Evolutionary conservation across 2,329 filamentous ascomycete species (phyloP).

Genomic region (Fusarium buharicum): DNA sequence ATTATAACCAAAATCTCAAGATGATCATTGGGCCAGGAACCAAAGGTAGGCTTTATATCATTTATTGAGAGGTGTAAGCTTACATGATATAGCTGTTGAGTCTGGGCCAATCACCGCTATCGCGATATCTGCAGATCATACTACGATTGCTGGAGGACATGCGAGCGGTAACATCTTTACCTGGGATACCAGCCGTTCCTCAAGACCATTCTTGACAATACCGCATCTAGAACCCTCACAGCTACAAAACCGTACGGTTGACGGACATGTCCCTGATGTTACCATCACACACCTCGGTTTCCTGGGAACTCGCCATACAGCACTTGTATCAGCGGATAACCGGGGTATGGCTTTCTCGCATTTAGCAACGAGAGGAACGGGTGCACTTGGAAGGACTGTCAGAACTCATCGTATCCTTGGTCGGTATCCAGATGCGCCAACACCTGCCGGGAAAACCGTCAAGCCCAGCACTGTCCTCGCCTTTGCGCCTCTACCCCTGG

Average conservation of each 20-base stretch:
- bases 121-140: slow-evolving; percentile 92
- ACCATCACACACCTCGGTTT: slow-evolving; percentile 93
- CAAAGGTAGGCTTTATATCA: slow-evolving; percentile 69
- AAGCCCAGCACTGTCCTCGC: slow-evolving; percentile 96
- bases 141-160: slow-evolving; percentile 90
- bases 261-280: slow-evolving; percentile 84
- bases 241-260: slow-evolving; percentile 71
- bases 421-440: slow-evolving; percentile 80
- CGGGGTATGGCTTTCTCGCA: slow-evolving; percentile 98
- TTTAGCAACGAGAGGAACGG: slow-evolving; percentile 89
- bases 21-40: slow-evolving; percentile 93
- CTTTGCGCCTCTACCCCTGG: slow-evolving; percentile 88
- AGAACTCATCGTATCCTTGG: slow-evolving; percentile 92
- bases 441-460: slow-evolving; percentile 71
- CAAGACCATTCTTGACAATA: slow-evolving; percentile 89
- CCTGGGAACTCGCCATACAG: slow-evolving; percentile 90
- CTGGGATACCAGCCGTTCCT: slow-evolving; percentile 88
- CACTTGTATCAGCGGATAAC: slow-evolving; percentile 93
- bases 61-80: slow-evolving; percentile 34
- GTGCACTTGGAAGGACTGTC: slow-evolving; percentile 83
- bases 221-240: slow-evolving; percentile 76
- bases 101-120: slow-evolving; percentile 88
- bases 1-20: slow-evolving; percentile 95
- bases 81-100: slow-evolving; percentile 75
- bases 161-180: slow-evolving; percentile 92